Conservation (phyloP, 352 stramenopile genomes). For the Pythium monospermum region DNA sequence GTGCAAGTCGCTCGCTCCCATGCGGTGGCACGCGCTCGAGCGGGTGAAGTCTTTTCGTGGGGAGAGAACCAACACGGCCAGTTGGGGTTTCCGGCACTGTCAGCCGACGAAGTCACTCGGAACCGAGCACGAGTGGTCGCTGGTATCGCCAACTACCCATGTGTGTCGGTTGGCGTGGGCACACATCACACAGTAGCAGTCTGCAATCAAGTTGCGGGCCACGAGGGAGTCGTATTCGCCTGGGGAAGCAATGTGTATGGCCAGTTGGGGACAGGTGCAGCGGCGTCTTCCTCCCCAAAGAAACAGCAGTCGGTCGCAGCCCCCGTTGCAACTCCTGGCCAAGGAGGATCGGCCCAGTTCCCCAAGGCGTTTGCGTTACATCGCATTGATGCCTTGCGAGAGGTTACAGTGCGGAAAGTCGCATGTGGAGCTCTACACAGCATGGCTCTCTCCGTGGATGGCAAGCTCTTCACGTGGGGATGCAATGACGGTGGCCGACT, state of each 20-base stretch:
- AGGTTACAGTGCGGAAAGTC: constrained; percentile 64
- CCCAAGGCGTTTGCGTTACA: constrained; percentile 55
- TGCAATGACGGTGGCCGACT: constrained; percentile 85
- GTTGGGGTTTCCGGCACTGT: constrained; percentile 44
- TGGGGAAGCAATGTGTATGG: constrained; percentile 77
- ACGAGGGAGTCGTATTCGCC: constrained; percentile 57
- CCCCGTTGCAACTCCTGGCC: background rate
- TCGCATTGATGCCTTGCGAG: constrained; percentile 42
- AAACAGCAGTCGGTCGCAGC: constrained; percentile 9
- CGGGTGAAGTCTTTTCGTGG: constrained; percentile 92
- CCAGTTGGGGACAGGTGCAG: constrained; percentile 41
- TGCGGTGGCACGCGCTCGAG: constrained; percentile 65
- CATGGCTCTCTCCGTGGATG: constrained; percentile 78
- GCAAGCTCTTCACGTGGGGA: constrained; percentile 92
- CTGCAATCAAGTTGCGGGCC: constrained; percentile 59
- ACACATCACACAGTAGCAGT: constrained; percentile 61
- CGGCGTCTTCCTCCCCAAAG: background rate
- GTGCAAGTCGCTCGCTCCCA: constrained; percentile 51
- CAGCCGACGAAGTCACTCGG: constrained; percentile 39
- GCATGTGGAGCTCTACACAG: constrained; percentile 90
- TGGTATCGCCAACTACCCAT: constrained; percentile 52
- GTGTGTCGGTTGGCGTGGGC: constrained; percentile 49
- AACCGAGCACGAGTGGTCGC: constrained; percentile 51
- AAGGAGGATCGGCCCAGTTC: constrained; percentile 21
- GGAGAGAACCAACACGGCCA: constrained; percentile 91